These are phyloP conservation scores for Arachnomyces sp. DNA, from an alignment of 2,329 filamentous ascomycete genomes.

Conservation along the genomic window DNA sequence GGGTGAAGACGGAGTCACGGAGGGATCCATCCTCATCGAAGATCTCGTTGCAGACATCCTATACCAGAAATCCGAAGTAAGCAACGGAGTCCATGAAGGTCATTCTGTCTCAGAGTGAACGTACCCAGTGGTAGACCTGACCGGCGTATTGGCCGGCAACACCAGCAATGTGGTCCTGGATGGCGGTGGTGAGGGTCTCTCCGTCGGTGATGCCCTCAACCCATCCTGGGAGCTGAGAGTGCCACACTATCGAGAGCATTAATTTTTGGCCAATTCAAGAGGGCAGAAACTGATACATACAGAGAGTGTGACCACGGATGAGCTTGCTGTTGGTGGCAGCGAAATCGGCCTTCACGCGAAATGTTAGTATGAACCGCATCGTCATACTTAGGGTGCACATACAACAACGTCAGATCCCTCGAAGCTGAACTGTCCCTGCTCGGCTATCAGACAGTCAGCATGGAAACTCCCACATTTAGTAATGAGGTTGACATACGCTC, in stretches of 20 bases:
- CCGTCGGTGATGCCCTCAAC: conserved; percentile 49
- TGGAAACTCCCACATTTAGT: too few relatives aligned
- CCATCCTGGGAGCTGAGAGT: conserved; percentile 42
- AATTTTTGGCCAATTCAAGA: conserved; percentile 29
- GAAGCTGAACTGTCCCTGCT: conserved; percentile 45
- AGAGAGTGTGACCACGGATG: conserved; percentile 57
- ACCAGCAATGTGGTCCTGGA: conserved; percentile 53
- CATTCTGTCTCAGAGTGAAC: conserved; percentile 40
- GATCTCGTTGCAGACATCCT: conserved; percentile 26
- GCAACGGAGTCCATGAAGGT: conserved; percentile 11
- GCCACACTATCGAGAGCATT: conserved; percentile 2
- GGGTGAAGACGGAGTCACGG: conserved; percentile 55
- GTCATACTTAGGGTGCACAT: not conserved
- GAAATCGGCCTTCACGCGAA: conserved; percentile 37
- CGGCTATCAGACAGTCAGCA: conserved; percentile 22
- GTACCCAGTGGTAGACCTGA: conserved; percentile 56
- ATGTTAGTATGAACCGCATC: too few relatives aligned
- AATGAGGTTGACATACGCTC: not conserved
- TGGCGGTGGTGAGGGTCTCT: conserved; percentile 45
- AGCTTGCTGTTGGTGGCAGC: conserved; percentile 49
- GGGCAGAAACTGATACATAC: conserved; percentile 38
- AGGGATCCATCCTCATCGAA: conserved; percentile 49
- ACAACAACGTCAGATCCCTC: conserved; percentile 48
- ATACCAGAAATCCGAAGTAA: not conserved
- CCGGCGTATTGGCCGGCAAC: conserved; percentile 52